Conservation (phyloP, 495 filamentous ascomycete genomes). For the Cetradonia linearis region DNA sequence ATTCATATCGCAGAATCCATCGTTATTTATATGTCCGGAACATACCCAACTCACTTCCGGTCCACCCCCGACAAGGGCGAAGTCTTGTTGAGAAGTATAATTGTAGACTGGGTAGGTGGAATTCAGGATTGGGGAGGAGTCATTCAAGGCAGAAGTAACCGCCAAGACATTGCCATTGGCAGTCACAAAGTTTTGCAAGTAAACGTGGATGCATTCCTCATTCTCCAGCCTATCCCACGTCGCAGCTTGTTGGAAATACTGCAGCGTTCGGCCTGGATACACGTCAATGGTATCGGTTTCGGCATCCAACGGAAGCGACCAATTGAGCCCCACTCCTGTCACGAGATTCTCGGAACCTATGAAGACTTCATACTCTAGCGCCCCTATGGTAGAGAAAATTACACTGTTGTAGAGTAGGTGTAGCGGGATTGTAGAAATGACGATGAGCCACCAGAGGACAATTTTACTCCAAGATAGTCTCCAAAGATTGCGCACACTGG, state of each 20-base stretch:
- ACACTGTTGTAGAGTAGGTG: constrained; percentile 25
- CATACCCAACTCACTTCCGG: background rate
- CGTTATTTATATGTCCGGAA: background rate
- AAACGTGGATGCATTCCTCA: constrained; percentile 10
- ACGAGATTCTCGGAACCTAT: background rate
- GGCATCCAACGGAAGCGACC: background rate
- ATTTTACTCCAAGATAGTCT: constrained; percentile 2
- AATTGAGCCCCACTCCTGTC: constrained; percentile 2
- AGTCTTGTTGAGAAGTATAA: background rate
- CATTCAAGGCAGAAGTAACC: constrained; percentile 8
- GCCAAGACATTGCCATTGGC: constrained; percentile 8
- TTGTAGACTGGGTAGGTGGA: background rate
- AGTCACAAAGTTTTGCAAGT: constrained; percentile 5
- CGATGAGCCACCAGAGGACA: constrained; percentile 13
- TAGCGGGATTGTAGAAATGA: constrained; percentile 8
- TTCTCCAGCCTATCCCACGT: constrained; percentile 15
- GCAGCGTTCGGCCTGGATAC: background rate
- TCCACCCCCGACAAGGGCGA: background rate
- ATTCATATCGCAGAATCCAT: background rate
- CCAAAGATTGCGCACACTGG: constrained; percentile 16
- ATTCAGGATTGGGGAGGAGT: background rate
- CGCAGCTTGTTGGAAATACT: constrained; percentile 26
- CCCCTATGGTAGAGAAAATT: constrained; percentile 22
- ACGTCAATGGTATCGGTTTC: too few species aligned
- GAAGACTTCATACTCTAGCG: constrained; percentile 24